Evolutionary conservation across 2,329 filamentous ascomycete species (phyloP), one percentile per base, ranked within the genome.

Genomic region (Aspergillus aculeatinus): DNA sequence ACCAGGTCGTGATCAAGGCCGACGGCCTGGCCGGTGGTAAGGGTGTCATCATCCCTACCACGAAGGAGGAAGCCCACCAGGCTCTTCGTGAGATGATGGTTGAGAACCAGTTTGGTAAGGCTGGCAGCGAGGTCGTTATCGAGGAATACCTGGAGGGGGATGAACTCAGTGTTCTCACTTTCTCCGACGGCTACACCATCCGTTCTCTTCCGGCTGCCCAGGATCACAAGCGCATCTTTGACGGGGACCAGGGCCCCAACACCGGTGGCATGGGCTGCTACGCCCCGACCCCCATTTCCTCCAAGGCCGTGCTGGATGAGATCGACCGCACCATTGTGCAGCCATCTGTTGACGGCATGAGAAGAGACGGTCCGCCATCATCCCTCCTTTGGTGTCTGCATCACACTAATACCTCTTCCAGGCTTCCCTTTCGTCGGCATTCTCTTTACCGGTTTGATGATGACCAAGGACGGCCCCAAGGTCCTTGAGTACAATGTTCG

Each of bases 181-280:
- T 99, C 79, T 91, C 88, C 71, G 95, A 99, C 73, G 95, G 95
- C 55, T 89, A 90, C 73, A 89, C 89, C 1, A 90, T 96, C 73
- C 85, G 86, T 72, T 92, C 89, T 9, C 82, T 98, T 10, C 94
- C 94, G 5, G 89, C 95, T 1, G 94, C 94, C 1, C 95, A 99
- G 76, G 95, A 98, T 75, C 95, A 99, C 82, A 98, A 99, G 84
- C 87, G 92, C 63, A 92, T 96, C 65, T 90, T 90, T 56, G 95
- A 99, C 70, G 91, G 90, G 57, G 94, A 98, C 73, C 83, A 86
- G 53, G 95, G 95, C 1, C 91, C 92, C 42, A 98, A 98, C 79
- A 98, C 95, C 2, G 95, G 94, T 61, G 95, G 95, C 47, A 98
- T 98, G 95, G 95, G 95, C 55, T 96, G 92, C 73, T 98, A 98